Evolutionary conservation across 1,284 basidiomycete genomes (phyloP), one percentile per base, ranked within the genome.

Genomic region (Cryptococcus deneoformans): DNA sequence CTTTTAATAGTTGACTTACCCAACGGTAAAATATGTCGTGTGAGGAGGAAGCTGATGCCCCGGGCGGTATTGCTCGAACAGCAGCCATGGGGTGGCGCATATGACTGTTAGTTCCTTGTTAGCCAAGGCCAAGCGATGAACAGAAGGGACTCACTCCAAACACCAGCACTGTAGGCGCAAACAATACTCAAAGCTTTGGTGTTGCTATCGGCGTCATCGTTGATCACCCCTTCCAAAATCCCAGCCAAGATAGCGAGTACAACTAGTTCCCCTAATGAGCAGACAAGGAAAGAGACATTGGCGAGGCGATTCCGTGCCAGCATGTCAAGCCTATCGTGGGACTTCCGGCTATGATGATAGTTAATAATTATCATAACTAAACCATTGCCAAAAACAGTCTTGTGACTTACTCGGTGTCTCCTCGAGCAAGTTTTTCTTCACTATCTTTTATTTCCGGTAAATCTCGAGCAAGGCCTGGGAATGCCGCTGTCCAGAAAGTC

Each of bases 401-500:
- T 29, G 29, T 29, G 1, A 63, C 59, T 56, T 53, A 62, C 59
- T 64, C 52, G 16, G 85, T 83, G 63, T 86, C 81, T 0, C 86
- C 85, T 1, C 75, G 76, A 51, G 86, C 83, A 60, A 84, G 84
- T 67, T 82, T 83, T 57, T 83, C 82, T 48, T 82, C 80, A 5
- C 89, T 76, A 7, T 72, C 73, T 24, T 87, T 84, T 34, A 89
- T 79, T 64, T 85, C 87, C 1, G 83, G 77, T 0, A 90, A 87
- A 70, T 92, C 90, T 11, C 89, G 82, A 0, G 90, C 90, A 3
- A 93, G 82, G 11, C 88, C 84, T 1, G 90, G 90, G 71, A 93
- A 92, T 6, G 86, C 75, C 0, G 90, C 89, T 0, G 88, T 86
- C 70, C 89, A 93, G 77, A 91, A 63, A 2, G 89, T 85, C 73